Evolutionary conservation across 2,329 filamentous ascomycete genomes (phyloP).

Genomic region (Exophiala lecanii-corni): DNA sequence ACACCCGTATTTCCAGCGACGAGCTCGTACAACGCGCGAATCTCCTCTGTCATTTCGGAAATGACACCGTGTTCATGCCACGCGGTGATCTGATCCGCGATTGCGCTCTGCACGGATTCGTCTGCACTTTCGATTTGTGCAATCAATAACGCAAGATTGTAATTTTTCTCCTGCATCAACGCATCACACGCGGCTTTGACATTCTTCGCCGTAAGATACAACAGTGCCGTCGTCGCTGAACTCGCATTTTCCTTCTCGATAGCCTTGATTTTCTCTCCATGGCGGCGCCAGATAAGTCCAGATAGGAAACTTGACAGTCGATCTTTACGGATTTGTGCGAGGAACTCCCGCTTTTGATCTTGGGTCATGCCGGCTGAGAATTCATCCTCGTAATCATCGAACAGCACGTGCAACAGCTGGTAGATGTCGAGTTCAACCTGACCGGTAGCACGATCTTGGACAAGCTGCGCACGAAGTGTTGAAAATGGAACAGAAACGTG

Average conservation of each 20-base stretch:
- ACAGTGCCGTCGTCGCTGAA: constrained; percentile 75
- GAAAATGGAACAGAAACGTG: constrained; percentile 29
- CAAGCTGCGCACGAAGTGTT: constrained; percentile 28
- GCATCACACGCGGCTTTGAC: constrained; percentile 77
- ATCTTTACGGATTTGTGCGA: constrained; percentile 45
- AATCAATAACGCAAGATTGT: constrained; percentile 78
- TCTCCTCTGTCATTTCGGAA: constrained; percentile 77
- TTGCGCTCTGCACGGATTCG: constrained; percentile 64
- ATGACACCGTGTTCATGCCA: constrained; percentile 82
- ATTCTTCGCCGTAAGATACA: constrained; percentile 72
- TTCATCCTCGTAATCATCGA: constrained; percentile 52
- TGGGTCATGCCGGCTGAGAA: constrained; percentile 40
- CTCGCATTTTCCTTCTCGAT: constrained; percentile 56
- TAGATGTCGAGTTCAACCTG: constrained; percentile 57
- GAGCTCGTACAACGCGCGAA: constrained; percentile 85
- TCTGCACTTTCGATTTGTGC: constrained; percentile 71
- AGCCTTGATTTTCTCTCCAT: constrained; percentile 58
- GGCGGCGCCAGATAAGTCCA: constrained; percentile 49
- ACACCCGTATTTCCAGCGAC: constrained; percentile 81
- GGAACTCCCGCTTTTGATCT: constrained; percentile 36
- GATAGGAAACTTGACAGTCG: constrained; percentile 42
- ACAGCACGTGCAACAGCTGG: constrained; percentile 81
- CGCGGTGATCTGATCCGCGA: constrained; percentile 72
- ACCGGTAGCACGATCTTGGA: constrained; percentile 8
- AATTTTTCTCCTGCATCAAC: constrained; percentile 70